Conservation (phyloP, 129 eudicot genomes). For the Artemisia annua region DNA sequence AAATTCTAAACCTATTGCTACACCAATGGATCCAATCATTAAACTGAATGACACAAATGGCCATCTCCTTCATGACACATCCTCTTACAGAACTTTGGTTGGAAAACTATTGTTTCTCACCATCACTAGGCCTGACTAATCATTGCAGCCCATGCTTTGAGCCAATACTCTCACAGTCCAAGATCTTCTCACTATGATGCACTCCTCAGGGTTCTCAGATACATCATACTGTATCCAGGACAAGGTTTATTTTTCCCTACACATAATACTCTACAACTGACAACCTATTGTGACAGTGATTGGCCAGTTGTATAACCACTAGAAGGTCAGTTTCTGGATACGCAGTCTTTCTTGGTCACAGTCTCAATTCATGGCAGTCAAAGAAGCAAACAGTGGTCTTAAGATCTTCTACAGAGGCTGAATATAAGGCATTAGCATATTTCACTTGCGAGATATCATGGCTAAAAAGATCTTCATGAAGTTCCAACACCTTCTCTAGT, state of each 20-base stretch:
- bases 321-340: not conserved
- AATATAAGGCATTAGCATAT: not conserved
- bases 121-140: not conserved
- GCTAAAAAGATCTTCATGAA: too few species aligned
- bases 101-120: not conserved
- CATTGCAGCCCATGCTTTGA: not conserved
- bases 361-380: not conserved
- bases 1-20: not conserved
- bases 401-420: not conserved
- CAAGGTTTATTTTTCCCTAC: too few species aligned
- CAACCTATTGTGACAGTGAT: too few species aligned
- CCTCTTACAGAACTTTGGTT: not conserved
- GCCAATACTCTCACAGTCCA: too few species aligned
- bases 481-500: too few species aligned
- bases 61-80: not conserved
- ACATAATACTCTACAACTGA: too few species aligned
- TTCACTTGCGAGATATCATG: not conserved
- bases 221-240: too few species aligned
- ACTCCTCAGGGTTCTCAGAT: too few species aligned
- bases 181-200: too few species aligned
- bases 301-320: not conserved
- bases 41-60: not conserved
- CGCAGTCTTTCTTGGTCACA: not conserved
- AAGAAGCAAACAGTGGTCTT: not conserved
- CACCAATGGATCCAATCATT: not conserved